These are phyloP conservation scores for Geotrichum fermentans DNA, from an alignment of 1,139 yeast genomes.

Conservation along the genomic window DNA sequence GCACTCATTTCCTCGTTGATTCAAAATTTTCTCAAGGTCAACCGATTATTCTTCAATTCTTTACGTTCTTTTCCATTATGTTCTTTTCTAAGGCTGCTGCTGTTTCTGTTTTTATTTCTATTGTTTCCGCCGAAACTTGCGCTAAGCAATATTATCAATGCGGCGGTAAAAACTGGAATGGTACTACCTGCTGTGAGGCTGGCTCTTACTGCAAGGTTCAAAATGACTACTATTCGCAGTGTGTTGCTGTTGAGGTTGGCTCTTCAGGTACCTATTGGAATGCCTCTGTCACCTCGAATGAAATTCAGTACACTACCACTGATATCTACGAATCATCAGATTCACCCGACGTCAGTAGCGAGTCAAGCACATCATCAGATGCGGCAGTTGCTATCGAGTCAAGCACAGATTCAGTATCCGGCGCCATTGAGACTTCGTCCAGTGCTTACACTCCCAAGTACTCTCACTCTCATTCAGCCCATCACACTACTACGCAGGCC, in stretches of 20 bases:
- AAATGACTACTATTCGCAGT: conserved; percentile 18
- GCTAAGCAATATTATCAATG: conserved; percentile 14
- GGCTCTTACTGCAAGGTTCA: conserved; percentile 10
- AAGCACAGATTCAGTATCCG: too few species aligned
- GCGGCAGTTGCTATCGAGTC: too few species aligned
- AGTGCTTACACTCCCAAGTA: background rate
- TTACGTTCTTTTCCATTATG: too few species aligned
- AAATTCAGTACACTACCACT: too few species aligned
- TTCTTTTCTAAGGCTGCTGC: background rate
- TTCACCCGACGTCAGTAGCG: too few species aligned
- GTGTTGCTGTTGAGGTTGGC: conserved; percentile 14
- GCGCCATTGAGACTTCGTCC: too few species aligned
- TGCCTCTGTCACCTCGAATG: too few species aligned
- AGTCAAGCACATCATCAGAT: too few species aligned
- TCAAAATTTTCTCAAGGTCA: background rate
- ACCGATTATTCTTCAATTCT: background rate
- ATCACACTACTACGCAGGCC: background rate
- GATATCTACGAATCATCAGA: too few species aligned
- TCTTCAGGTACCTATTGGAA: too few species aligned
- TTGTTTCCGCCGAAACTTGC: conserved; percentile 1
- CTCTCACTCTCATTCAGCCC: background rate
- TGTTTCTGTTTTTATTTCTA: too few species aligned
- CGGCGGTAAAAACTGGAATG: conserved; percentile 17
- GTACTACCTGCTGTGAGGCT: conserved; percentile 19
- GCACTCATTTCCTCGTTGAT: too few species aligned